phyloP scores from a whole-genome alignment of 805 yeast genomes.

The Nakazawaea siamensis region DNA sequence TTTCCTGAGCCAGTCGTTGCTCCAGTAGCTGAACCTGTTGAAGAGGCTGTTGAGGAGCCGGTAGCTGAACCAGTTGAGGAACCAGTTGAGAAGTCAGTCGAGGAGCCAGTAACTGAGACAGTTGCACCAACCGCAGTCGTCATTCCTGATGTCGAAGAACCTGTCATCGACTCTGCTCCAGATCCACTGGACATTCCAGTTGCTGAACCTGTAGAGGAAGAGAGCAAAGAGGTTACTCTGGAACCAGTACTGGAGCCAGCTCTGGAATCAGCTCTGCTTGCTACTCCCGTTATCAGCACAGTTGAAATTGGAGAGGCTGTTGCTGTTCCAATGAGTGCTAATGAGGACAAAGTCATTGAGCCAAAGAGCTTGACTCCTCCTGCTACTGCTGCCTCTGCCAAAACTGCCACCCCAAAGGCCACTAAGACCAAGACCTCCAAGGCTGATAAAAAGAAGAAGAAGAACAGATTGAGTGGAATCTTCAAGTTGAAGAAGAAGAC shows the following conservation, averaged over 20 bases:
- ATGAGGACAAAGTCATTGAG: not conserved
- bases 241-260: not conserved
- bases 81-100: not conserved
- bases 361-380: not conserved
- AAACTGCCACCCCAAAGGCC: slow-evolving; percentile 11
- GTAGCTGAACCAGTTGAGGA: slow-evolving; percentile 1
- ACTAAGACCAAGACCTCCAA: slow-evolving; percentile 11
- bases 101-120: slow-evolving; percentile 1
- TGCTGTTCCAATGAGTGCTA: not conserved
- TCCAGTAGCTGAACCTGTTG: not conserved
- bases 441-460: not conserved
- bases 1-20: slow-evolving; percentile 7
- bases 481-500: slow-evolving; percentile 13
- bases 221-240: not conserved
- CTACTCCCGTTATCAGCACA: not conserved
- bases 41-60: slow-evolving; percentile 2
- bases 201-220: not conserved
- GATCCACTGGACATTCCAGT: not conserved
- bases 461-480: slow-evolving; percentile 11
- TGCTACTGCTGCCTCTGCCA: slow-evolving; percentile 1
- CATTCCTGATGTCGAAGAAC: not conserved
- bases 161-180: not conserved
- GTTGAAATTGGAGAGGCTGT: not conserved
- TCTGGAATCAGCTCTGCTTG: not conserved
- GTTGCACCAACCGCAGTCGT: not conserved